Conservation (phyloP, 2,329 filamentous ascomycete species). For the Parafenestella ontariensis region DNA sequence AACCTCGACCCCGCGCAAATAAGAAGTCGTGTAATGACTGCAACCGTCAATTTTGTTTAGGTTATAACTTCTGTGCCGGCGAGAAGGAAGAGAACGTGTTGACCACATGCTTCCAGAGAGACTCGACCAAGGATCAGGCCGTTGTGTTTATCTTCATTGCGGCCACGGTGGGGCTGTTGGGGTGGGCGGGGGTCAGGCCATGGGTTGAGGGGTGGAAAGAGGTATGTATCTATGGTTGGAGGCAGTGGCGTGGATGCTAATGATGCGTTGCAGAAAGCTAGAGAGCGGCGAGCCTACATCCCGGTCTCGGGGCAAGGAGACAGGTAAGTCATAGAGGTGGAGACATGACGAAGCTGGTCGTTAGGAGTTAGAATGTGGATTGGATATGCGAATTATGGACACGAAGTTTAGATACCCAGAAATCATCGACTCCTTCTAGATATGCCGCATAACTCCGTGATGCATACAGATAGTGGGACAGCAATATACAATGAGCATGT, state of each 20-base stretch:
- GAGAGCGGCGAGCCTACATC: slow-evolving; percentile 60
- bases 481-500: slow-evolving; percentile 40
- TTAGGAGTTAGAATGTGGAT: not conserved
- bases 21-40: slow-evolving; percentile 69
- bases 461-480: slow-evolving; percentile 45
- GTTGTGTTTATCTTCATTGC: slow-evolving; percentile 72
- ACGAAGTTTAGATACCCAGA: slow-evolving; percentile 38
- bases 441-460: slow-evolving; percentile 37
- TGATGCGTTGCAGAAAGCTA: slow-evolving; percentile 47
- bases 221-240: slow-evolving; percentile 45
- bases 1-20: slow-evolving; percentile 39
- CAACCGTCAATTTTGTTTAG: slow-evolving; percentile 71
- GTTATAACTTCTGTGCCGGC: slow-evolving; percentile 67
- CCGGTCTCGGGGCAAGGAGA: slow-evolving; percentile 53
- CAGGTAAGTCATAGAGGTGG: slow-evolving; percentile 18
- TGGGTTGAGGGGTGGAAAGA: slow-evolving; percentile 65
- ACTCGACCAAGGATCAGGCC: slow-evolving; percentile 71
- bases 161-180: slow-evolving; percentile 66
- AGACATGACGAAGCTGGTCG: slow-evolving; percentile 1
- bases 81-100: slow-evolving; percentile 69
- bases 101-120: slow-evolving; percentile 72
- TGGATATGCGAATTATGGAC: slow-evolving; percentile 33
- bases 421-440: slow-evolving; percentile 26
- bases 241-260: not conserved
- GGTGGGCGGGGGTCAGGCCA: slow-evolving; percentile 66